Base-by-base conservation (phyloP, 73 alveolate species). In the Halteria grandinella region DNA sequence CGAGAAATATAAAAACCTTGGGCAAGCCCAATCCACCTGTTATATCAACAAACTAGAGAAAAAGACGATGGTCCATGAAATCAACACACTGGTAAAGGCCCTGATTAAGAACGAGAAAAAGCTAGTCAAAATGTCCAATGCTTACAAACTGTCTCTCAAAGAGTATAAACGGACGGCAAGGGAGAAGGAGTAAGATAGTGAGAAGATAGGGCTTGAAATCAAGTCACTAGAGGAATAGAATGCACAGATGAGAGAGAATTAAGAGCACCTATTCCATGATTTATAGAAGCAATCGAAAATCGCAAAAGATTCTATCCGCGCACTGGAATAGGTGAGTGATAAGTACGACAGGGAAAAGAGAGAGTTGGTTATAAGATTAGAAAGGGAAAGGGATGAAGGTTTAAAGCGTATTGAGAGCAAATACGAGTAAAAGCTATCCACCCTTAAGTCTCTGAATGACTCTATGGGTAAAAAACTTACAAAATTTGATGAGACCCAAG, bases 1-100 rank as follows among this genome's bases (percentile, higher is more conserved):
- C 12, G 78, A 62, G 24, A 62, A 62, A 25, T 62, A 62, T 41
- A 62, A 62, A 25, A 49, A 52, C 14, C 60, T 62, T 4, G 17
- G 27, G 5, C 18, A 18, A 8, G 78, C 60, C 27, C 28, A 62
- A 43, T 18, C 36, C n/a, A 39, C 57, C n/a, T 62, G 78, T 21
- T 62, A 62, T 23, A 36, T 62, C 7, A 62, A 62, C 40, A 62
- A 62, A 41, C 62, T 62, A 2, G 78, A 62, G 60, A 62, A 62
- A 27, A 62, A 62, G 60, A 62, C 78, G 36, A 62, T 62, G 78
- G 60, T 62, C 1, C 60, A 62, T 39, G 78, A 62, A 23, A 62
- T 62, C 4, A 62, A 62, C 27, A 52, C 40, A 3, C 27, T 62
- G 11, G 78, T 52, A 7, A 62, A 62, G 41, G 78, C 78, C 6